phyloP scores from a whole-genome alignment of 148 eudicot genomes.

The Tetragonia tetragonoides region DNA sequence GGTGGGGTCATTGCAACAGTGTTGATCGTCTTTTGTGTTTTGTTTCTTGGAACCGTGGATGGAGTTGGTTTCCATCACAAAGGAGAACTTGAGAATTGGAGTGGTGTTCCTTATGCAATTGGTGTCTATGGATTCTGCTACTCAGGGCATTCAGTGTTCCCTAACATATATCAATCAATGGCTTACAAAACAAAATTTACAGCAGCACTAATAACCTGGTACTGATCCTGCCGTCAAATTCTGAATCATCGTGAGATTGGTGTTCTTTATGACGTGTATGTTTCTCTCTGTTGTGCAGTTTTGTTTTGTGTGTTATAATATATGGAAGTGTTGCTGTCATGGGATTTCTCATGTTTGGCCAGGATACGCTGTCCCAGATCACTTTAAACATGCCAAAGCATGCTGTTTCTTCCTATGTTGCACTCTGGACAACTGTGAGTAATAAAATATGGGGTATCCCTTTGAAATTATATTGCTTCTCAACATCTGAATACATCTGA shows the following conservation, averaged over 20 bases:
- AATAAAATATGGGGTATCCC: background rate
- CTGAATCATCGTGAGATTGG: background rate
- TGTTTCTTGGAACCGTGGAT: slow-evolving; percentile 56
- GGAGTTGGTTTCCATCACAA: slow-evolving; percentile 60
- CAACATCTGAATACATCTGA: background rate
- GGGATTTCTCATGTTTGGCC: slow-evolving; percentile 91
- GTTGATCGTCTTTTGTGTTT: slow-evolving; percentile 58
- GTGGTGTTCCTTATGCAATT: slow-evolving; percentile 73
- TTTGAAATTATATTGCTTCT: background rate
- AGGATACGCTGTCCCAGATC: slow-evolving; percentile 68
- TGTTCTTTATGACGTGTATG: background rate
- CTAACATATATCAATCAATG: slow-evolving; percentile 95
- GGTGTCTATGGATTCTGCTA: slow-evolving; percentile 90
- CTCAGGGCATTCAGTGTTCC: slow-evolving; percentile 87
- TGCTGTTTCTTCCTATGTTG: slow-evolving; percentile 56
- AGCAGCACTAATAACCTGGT: slow-evolving; percentile 58
- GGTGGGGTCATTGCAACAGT: slow-evolving; percentile 73
- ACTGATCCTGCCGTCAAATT: background rate
- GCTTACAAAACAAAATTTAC: slow-evolving; percentile 80
- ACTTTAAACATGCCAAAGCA: slow-evolving; percentile 82
- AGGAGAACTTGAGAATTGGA: slow-evolving; percentile 58
- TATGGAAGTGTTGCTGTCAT: slow-evolving; percentile 77
- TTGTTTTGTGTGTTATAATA: slow-evolving; percentile 55
- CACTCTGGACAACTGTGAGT: slow-evolving; percentile 91
- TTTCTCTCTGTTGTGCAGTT: slow-evolving; percentile 43